Percentiles rank a stretch among this genome's conserved stretches.
Evolutionary conservation across 108 stramenopile genomes (phyloP).

Genomic region (Conticribra guillardii): DNA sequence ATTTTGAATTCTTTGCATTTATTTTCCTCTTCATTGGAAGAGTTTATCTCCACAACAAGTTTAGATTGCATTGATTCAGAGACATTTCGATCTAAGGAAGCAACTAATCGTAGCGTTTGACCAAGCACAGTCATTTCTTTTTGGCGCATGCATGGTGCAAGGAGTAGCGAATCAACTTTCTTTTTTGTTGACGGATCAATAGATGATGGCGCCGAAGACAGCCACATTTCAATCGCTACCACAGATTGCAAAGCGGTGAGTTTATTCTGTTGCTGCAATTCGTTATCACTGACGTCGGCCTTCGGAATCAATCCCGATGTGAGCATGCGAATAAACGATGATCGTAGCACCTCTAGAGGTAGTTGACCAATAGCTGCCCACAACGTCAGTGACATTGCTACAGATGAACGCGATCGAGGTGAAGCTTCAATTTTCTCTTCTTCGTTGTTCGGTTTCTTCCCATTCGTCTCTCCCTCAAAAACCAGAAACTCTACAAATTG

Average conservation of each 20-base stretch:
- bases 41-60: conserved; percentile 24
- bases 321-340: conserved; percentile 22
- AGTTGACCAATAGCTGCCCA: conserved; percentile 45
- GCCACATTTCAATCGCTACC: conserved; percentile 33
- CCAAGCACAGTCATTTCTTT: conserved; percentile 42
- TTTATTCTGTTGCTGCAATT: background rate
- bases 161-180: conserved; percentile 38
- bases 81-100: conserved; percentile 6
- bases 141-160: conserved; percentile 3
- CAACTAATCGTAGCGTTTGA: conserved; percentile 57
- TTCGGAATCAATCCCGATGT: conserved; percentile 24
- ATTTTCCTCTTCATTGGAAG: conserved; percentile 17
- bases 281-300: background rate
- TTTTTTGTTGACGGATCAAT: conserved; percentile 46
- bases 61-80: conserved; percentile 2
- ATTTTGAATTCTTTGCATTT: background rate
- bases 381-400: conserved; percentile 41
- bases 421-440: background rate
- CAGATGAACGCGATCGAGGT: conserved; percentile 25
- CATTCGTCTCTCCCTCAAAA: conserved; percentile 15
- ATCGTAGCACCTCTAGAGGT: conserved; percentile 13
- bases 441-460: conserved; percentile 8
- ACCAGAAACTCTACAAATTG: conserved; percentile 54
- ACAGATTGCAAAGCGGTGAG: conserved; percentile 38
- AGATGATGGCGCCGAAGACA: conserved; percentile 36